phyloP scores from a whole-genome alignment of 768 basidiomycete genomes.

The Rhizopogon rudus region DNA sequence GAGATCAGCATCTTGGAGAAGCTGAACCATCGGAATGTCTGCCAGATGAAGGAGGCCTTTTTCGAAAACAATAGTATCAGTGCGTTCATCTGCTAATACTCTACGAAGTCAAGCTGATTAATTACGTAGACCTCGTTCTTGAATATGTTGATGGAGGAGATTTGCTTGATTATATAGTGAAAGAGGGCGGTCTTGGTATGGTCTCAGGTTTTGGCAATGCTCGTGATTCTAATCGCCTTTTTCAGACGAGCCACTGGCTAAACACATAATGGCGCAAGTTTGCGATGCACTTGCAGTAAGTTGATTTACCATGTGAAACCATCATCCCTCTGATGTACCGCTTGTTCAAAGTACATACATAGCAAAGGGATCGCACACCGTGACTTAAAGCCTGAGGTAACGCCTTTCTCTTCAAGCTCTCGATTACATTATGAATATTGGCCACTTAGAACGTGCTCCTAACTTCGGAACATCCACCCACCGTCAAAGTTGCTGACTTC shows the following conservation, averaged over 20 bases:
- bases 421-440: not conserved
- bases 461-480: constrained; percentile 63
- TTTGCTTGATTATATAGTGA: constrained; percentile 74
- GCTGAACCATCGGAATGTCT: constrained; percentile 80
- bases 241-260: constrained; percentile 48
- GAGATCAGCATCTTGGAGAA: constrained; percentile 78
- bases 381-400: constrained; percentile 86
- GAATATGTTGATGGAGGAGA: constrained; percentile 89
- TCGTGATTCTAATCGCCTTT: not conserved
- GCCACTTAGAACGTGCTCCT: constrained; percentile 68
- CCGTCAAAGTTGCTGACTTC: constrained; percentile 92
- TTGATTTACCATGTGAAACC: not conserved
- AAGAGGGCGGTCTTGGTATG: constrained; percentile 56
- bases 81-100: constrained; percentile 27
- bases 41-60: constrained; percentile 73
- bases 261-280: constrained; percentile 76
- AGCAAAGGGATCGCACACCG: constrained; percentile 81
- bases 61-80: constrained; percentile 59
- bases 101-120: constrained; percentile 17
- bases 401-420: not conserved
- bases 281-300: constrained; percentile 74
- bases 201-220: constrained; percentile 2
- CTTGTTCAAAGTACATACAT: constrained; percentile 52
- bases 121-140: constrained; percentile 63
- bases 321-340: constrained; percentile 3